These are phyloP conservation scores for Pleomassaria siparia DNA, from an alignment of 2,329 filamentous ascomycete genomes.

Conservation along the genomic window DNA sequence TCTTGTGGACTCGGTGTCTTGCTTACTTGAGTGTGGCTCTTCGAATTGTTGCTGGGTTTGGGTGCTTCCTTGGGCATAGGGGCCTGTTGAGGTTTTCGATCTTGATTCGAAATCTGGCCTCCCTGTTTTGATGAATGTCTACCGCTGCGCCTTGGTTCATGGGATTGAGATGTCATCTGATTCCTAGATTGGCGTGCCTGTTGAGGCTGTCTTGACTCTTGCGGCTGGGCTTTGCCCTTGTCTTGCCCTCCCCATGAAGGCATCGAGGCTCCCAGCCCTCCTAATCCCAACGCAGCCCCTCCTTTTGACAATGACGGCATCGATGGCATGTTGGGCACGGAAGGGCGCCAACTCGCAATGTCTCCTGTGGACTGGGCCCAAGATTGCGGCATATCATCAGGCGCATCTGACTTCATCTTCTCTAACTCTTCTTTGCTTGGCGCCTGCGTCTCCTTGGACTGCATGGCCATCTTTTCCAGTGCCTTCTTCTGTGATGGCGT, in stretches of 20 bases:
- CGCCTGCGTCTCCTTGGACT: constrained; percentile 36
- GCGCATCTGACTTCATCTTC: constrained; percentile 36
- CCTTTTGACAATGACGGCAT: constrained; percentile 23
- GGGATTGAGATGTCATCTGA: constrained; percentile 8
- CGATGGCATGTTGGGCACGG: constrained; percentile 25
- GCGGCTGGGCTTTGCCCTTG: constrained; percentile 9
- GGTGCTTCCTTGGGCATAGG: no score
- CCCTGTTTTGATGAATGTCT: constrained; percentile 16
- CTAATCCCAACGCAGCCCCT: constrained; percentile 23
- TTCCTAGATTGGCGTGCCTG: background rate
- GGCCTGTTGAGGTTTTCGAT: background rate
- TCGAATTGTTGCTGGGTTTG: no score
- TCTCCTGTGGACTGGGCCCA: constrained; percentile 37
- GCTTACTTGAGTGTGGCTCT: no score
- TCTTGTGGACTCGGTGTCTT: no score
- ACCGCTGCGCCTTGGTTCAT: constrained; percentile 8
- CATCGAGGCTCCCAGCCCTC: constrained; percentile 23
- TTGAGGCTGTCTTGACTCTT: background rate
- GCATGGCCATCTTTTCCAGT: constrained; percentile 42
- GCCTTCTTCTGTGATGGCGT: constrained; percentile 38
- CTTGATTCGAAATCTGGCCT: constrained; percentile 8
- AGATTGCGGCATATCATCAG: constrained; percentile 34
- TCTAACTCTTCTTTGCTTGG: constrained; percentile 37
- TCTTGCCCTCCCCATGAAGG: constrained; percentile 18
- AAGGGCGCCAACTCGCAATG: constrained; percentile 36